phyloP scores from a whole-genome alignment of 805 yeast genomes.

The Candida rishiriensis region DNA sequence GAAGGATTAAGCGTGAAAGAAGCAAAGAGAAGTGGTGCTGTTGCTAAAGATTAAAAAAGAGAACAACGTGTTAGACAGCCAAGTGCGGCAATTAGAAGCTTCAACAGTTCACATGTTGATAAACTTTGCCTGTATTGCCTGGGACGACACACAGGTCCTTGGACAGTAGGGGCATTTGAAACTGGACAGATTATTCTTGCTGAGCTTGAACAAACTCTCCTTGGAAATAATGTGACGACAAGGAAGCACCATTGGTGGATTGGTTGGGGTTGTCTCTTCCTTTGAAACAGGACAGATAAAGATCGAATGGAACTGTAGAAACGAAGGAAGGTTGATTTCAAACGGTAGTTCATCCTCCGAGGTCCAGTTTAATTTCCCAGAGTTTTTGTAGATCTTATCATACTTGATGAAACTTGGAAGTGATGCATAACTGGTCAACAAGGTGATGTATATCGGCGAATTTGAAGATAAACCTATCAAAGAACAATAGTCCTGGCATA shows the following conservation, averaged over 20 bases:
- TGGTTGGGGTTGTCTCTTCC: conserved; percentile 54
- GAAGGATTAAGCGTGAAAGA: too few species aligned
- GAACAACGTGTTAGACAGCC: not conserved
- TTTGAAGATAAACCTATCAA: conserved; percentile 45
- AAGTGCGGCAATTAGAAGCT: too few species aligned
- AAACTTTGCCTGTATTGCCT: conserved; percentile 43
- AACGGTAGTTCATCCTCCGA: conserved; percentile 58
- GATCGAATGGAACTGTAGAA: conserved; percentile 55
- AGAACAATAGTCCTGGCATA: conserved; percentile 48
- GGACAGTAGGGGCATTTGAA: conserved; percentile 79
- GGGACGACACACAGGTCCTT: conserved; percentile 36
- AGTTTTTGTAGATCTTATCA: conserved; percentile 33
- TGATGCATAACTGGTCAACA: conserved; percentile 49
- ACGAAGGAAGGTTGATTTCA: conserved; percentile 51
- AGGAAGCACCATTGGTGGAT: conserved; percentile 48
- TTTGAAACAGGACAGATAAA: conserved; percentile 70
- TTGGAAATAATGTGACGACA: conserved; percentile 51
- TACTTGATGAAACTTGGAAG: conserved; percentile 50
- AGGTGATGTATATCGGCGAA: conserved; percentile 47
- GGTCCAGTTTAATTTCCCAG: conserved; percentile 47
- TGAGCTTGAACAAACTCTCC: conserved; percentile 46
- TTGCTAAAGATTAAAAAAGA: not conserved
- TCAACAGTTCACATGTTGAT: conserved; percentile 23
- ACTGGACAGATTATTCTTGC: conserved; percentile 32
- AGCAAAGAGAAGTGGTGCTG: too few species aligned